Evolutionary conservation across 2,329 filamentous ascomycete genomes (phyloP).

Genomic region (Pezicula rhizophila): DNA sequence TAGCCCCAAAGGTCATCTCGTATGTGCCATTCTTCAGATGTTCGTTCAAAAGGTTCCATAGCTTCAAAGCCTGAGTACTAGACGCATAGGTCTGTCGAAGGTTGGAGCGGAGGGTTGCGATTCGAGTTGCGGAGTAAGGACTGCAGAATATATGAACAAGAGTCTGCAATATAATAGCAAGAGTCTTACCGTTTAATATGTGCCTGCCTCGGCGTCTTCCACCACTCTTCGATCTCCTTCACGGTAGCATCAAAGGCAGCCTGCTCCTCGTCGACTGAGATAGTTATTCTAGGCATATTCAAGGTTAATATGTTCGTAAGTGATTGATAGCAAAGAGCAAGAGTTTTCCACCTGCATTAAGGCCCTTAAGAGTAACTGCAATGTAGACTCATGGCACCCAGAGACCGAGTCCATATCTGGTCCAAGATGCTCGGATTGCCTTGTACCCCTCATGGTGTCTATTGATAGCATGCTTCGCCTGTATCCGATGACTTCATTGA

Average conservation of each 20-base stretch:
- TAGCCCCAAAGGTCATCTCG: conserved; percentile 33
- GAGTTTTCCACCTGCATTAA: too few species aligned
- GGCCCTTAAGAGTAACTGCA: too few species aligned
- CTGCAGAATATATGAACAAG: conserved; percentile 5
- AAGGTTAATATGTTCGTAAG: too few species aligned
- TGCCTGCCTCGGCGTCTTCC: conserved; percentile 24
- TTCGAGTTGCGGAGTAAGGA: conserved; percentile 28
- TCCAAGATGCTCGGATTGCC: too few species aligned
- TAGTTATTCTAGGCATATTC: conserved; percentile 14
- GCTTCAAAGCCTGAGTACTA: conserved; percentile 29
- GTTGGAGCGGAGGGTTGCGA: conserved; percentile 29
- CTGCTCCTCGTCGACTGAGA: conserved; percentile 23
- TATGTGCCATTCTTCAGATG: conserved; percentile 29
- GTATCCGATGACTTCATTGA: too few species aligned
- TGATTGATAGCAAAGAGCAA: too few species aligned
- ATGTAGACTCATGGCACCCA: too few species aligned
- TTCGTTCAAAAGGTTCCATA: conserved; percentile 30
- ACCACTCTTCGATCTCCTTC: conserved; percentile 29
- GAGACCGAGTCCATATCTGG: too few species aligned
- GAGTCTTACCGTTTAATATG: conserved; percentile 17
- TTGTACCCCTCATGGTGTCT: too few species aligned
- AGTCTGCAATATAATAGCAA: too few species aligned
- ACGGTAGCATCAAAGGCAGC: conserved; percentile 28
- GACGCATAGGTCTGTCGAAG: conserved; percentile 26
- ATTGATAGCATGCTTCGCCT: too few species aligned